Evolutionary conservation across 768 basidiomycete genomes (phyloP).

Genomic region (Pleurotus cornucopiae): DNA sequence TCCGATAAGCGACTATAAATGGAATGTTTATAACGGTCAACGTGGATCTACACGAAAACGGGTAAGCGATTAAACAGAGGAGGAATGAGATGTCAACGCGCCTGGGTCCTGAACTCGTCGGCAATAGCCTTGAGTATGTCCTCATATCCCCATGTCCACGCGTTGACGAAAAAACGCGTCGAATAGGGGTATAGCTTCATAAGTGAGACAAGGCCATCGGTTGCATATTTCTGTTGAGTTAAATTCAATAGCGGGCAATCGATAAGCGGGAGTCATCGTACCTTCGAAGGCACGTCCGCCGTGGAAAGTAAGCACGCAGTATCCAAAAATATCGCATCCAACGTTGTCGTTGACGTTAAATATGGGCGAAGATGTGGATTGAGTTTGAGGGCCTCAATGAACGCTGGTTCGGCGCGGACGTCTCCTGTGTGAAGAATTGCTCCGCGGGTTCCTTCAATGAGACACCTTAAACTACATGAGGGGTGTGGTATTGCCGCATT

Average conservation of each 20-base stretch:
- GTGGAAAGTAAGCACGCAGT: conserved; percentile 63
- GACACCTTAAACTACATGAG: conserved; percentile 52
- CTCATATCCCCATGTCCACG: conserved; percentile 98
- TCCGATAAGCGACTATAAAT: conserved; percentile 60
- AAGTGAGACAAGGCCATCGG: conserved; percentile 60
- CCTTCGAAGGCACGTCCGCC: conserved; percentile 58
- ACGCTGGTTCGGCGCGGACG: conserved; percentile 82
- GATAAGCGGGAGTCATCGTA: conserved; percentile 13
- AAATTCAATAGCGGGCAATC: not conserved
- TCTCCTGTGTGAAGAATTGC: conserved; percentile 92
- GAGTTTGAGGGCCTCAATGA: conserved; percentile 59
- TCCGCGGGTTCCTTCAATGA: conserved; percentile 67
- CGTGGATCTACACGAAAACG: conserved; percentile 58
- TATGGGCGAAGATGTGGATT: conserved; percentile 77
- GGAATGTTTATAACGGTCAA: conserved; percentile 82
- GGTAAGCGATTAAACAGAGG: not conserved
- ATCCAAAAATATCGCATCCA: conserved; percentile 82
- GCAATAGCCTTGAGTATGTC: conserved; percentile 79
- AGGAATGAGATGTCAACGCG: conserved; percentile 17
- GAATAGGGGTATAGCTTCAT: conserved; percentile 62
- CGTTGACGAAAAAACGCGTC: conserved; percentile 82
- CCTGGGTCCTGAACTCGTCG: conserved; percentile 58
- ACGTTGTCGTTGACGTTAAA: conserved; percentile 31
- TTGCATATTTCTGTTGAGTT: conserved; percentile 53
- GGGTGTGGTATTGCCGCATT: not conserved